phyloP scores from a whole-genome alignment of 306 rosid genomes.

The Sicyos edulis region DNA sequence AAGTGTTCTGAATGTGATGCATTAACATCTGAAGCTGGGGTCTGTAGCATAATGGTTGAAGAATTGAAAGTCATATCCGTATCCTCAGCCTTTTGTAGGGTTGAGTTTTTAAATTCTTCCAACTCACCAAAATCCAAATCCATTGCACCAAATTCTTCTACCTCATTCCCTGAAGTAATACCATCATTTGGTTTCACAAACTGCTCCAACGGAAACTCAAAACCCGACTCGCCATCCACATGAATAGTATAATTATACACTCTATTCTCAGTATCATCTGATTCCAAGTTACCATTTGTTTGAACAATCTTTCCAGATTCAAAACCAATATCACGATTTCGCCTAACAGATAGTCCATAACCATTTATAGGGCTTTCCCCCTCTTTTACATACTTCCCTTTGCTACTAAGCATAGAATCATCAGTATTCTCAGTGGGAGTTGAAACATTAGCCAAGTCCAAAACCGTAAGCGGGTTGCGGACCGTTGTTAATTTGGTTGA shows the following conservation, averaged over 20 bases:
- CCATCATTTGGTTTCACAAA: constrained; percentile 29
- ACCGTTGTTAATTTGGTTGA: constrained; percentile 36
- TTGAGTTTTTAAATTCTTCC: constrained; percentile 23
- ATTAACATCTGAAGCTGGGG: constrained; percentile 28
- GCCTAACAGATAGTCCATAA: constrained; percentile 19
- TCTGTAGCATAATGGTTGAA: constrained; percentile 17
- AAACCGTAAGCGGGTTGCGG: constrained; percentile 40
- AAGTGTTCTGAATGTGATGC: constrained; percentile 20
- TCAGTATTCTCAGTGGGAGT: constrained; percentile 24
- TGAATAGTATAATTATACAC: constrained; percentile 23
- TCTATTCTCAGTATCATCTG: constrained; percentile 26
- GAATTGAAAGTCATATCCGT: constrained; percentile 22
- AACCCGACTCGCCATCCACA: constrained; percentile 27
- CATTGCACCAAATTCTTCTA: constrained; percentile 18
- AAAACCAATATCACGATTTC: constrained; percentile 23
- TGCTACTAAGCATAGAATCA: constrained; percentile 8
- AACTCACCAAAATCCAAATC: constrained; percentile 20
- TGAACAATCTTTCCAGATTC: constrained; percentile 28
- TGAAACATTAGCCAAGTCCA: constrained; percentile 30
- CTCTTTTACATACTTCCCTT: constrained; percentile 22
- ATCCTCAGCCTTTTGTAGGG: constrained; percentile 28
- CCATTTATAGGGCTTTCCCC: background rate
- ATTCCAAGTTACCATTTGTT: constrained; percentile 22
- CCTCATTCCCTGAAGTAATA: constrained; percentile 25
- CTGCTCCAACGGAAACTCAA: constrained; percentile 31